A percentile compares a stretch with the other conserved stretches of the same genome.
phyloP scores from a whole-genome alignment of 2,329 filamentous ascomycete species.

The Alternaria conjuncta region DNA sequence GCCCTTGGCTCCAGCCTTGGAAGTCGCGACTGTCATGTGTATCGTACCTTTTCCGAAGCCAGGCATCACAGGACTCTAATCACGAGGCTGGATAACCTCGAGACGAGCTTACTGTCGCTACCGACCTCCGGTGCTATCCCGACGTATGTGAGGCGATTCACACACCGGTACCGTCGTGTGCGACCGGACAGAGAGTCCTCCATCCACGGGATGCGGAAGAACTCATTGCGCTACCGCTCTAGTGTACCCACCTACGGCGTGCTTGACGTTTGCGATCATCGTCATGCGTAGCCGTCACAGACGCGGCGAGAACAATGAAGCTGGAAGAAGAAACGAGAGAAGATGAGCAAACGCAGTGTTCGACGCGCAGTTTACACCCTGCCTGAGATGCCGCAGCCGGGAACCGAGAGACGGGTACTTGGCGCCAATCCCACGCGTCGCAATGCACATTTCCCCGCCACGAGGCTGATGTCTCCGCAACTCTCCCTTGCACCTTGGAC shows the following conservation, averaged over 20 bases:
- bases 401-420: slow-evolving; percentile 26
- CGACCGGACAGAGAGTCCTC: slow-evolving; percentile 2
- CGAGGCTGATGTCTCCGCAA: slow-evolving; percentile 25
- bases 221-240: slow-evolving; percentile 8
- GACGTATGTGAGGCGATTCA: background rate
- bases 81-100: background rate
- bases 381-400: slow-evolving; percentile 2
- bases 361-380: background rate
- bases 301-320: background rate
- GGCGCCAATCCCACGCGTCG: slow-evolving; percentile 22
- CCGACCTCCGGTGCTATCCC: background rate
- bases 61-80: background rate
- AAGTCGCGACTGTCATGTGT: background rate
- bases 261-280: slow-evolving; percentile 5
- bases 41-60: background rate
- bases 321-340: background rate
- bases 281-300: slow-evolving; percentile 1
- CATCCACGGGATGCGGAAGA: slow-evolving; percentile 1
- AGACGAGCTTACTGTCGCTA: background rate
- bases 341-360: background rate
- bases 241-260: slow-evolving; percentile 9
- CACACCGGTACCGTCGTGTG: background rate
- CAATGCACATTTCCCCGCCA: slow-evolving; percentile 19
- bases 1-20: background rate
- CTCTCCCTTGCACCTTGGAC: slow-evolving; percentile 10